These are phyloP conservation scores for Zygoascus flipseniorum DNA, from an alignment of 805 yeast species.

Conservation along the genomic window DNA sequence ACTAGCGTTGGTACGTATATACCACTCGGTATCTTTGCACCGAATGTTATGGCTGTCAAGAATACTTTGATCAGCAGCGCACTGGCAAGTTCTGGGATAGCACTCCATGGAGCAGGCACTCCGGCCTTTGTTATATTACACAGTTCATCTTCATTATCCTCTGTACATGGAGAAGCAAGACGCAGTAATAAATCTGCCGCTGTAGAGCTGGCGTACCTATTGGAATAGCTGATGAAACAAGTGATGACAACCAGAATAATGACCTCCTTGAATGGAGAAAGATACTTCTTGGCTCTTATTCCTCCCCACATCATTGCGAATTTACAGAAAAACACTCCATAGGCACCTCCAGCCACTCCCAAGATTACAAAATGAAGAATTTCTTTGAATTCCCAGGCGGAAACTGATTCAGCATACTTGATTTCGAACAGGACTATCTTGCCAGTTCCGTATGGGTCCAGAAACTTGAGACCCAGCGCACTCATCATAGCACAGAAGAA, in stretches of 20 bases:
- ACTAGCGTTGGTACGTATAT: conserved; percentile 60
- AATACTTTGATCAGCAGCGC: conserved; percentile 40
- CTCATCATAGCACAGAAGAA: conserved; percentile 50
- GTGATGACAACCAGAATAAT: conserved; percentile 37
- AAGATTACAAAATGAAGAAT: conserved; percentile 37
- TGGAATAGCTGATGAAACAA: conserved; percentile 39
- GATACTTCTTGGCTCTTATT: conserved; percentile 24
- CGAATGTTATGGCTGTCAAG: conserved; percentile 47
- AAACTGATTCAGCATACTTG: conserved; percentile 30
- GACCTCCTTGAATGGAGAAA: conserved; percentile 41
- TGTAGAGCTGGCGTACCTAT: conserved; percentile 41
- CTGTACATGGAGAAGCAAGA: conserved; percentile 41
- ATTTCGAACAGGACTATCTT: conserved; percentile 49
- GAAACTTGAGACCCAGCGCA: conserved; percentile 41
- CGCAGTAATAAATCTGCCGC: conserved; percentile 42
- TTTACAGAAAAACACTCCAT: conserved; percentile 43
- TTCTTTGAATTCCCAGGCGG: conserved; percentile 45
- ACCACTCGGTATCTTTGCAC: conserved; percentile 52
- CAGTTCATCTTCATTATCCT: conserved; percentile 4
- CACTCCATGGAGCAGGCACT: neutral
- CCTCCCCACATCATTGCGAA: conserved; percentile 38
- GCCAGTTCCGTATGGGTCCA: conserved; percentile 54
- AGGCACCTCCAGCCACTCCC: conserved; percentile 46
- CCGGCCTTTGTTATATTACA: neutral
- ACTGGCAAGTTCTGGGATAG: conserved; percentile 26